A percentile compares a stretch with the other conserved stretches of the same genome.
phyloP scores from a whole-genome alignment of 768 basidiomycete genomes.

The Dioszegia crocea region DNA sequence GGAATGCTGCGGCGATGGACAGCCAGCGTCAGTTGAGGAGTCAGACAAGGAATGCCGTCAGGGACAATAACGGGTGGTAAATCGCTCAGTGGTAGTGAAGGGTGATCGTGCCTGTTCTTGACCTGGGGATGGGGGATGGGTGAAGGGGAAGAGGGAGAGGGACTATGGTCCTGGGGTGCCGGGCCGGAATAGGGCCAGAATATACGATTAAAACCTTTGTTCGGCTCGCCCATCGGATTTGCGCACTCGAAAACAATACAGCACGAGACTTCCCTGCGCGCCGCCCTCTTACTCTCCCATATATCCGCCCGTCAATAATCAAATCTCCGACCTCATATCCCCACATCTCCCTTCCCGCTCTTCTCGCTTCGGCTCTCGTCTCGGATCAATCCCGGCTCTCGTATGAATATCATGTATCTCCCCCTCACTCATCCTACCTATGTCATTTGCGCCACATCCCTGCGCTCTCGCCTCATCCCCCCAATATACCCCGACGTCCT shows the following conservation, averaged over 20 bases:
- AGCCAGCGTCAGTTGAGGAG: constrained; percentile 41
- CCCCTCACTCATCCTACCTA: not conserved
- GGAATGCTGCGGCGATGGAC: constrained; percentile 21
- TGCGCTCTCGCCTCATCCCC: too few relatives aligned
- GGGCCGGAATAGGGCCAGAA: not conserved
- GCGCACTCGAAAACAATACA: not conserved
- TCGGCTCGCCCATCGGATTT: constrained; percentile 14
- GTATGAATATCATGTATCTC: not conserved
- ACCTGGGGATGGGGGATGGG: not conserved
- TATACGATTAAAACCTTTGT: not conserved
- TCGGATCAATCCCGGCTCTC: not conserved
- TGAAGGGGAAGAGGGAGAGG: not conserved
- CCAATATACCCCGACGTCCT: constrained; percentile 6
- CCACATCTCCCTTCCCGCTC: not conserved
- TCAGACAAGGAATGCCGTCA: constrained; percentile 32
- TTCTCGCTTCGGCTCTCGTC: not conserved
- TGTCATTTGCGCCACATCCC: not conserved
- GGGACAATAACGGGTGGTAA: constrained; percentile 18
- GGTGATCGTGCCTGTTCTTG: too few relatives aligned
- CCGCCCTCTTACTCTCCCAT: not conserved
- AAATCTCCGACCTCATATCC: not conserved
- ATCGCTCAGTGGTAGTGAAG: not conserved
- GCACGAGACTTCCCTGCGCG: constrained; percentile 2
- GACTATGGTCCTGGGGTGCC: too few relatives aligned
- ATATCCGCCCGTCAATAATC: not conserved